A percentile compares a stretch with the other conserved stretches of the same genome.
phyloP scores from a whole-genome alignment of 2,329 filamentous ascomycete species.

The Myriangium duriaei region DNA sequence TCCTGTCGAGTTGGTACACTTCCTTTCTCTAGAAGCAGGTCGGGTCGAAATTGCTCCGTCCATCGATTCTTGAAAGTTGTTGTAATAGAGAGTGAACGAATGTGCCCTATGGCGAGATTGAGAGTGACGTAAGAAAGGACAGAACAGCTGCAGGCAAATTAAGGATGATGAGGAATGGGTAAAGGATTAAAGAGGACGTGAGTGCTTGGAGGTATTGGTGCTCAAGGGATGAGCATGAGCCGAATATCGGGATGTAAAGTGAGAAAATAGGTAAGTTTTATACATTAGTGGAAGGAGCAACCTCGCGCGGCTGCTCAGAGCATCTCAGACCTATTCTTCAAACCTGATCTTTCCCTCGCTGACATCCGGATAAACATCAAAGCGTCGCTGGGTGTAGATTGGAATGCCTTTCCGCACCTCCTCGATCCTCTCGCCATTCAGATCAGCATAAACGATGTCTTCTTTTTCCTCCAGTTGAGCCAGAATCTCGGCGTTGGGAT shows the following conservation, averaged over 20 bases:
- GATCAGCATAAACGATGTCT: slow-evolving; percentile 59
- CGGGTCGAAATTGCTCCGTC: no score
- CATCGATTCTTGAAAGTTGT: no score
- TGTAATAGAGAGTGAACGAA: no score
- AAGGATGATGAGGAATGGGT: no score
- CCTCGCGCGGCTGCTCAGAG: no score
- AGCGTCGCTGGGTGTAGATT: slow-evolving; percentile 69
- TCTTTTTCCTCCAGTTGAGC: slow-evolving; percentile 67
- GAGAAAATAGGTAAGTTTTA: not conserved
- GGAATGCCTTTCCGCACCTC: slow-evolving; percentile 75
- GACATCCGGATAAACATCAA: slow-evolving; percentile 92
- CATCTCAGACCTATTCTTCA: no score
- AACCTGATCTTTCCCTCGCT: slow-evolving; percentile 41
- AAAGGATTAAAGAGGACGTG: not conserved
- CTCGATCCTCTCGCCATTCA: slow-evolving; percentile 56
- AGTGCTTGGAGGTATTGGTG: not conserved
- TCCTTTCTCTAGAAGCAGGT: not conserved
- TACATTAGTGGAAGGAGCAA: no score
- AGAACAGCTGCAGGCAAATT: no score
- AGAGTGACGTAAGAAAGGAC: no score
- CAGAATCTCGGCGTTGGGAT: slow-evolving; percentile 77
- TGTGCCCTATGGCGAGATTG: no score
- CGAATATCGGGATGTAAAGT: not conserved
- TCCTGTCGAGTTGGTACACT: not conserved
- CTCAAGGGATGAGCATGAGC: no score